Evolutionary conservation across 164 flowering plant genomes (phyloP), one percentile per base, ranked within the genome.

Genomic region (Chimonanthus praecox): DNA sequence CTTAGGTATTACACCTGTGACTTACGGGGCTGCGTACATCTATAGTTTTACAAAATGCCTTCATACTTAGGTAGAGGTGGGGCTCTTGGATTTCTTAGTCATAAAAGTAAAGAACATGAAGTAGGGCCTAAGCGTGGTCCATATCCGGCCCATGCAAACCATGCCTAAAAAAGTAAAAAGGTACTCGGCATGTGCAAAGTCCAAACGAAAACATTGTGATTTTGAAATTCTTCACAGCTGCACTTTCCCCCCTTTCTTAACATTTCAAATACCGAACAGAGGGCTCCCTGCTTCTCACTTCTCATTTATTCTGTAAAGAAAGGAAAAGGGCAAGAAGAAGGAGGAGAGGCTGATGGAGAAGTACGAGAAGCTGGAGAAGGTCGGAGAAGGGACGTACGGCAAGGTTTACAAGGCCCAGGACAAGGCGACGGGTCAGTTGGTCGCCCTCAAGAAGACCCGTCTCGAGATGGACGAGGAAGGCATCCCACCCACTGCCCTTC

Each of bases 381-480:
- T 95, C 0, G 99, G 99, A 3, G 99, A 95, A 79, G 99, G 99
- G 1, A 95, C 99, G 6, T 95, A 95, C 75, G 99, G 99, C n/a
- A 95, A 95, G 81, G 99, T 95, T 2, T 95, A 95, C 93, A 95
- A 94, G 78, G 99, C 98, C 9, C 86, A 83, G 71, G 99, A 95
- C 85, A 95, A 88, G 72, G 73, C 76, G 11, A 90, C 88, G 2
- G 98, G 98, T 0, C 92, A 92, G 62, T 64, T 95, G 9, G 98
- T 95, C 16, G 99, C 99, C 0, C 84, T 95, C 49, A 95, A 95
- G 89, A 95, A 95, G 78, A 95, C 99, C 0, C 84, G 98, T 2
- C 88, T 95, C 10, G 98, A 95, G 73, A 94, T 93, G 99, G 99
- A 95, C 87, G 99, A 95, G 72, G 99, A 95, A 77, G 99, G 99